Evolutionary conservation across 768 basidiomycete genomes (phyloP).

Genomic region (Russula olivacea): DNA sequence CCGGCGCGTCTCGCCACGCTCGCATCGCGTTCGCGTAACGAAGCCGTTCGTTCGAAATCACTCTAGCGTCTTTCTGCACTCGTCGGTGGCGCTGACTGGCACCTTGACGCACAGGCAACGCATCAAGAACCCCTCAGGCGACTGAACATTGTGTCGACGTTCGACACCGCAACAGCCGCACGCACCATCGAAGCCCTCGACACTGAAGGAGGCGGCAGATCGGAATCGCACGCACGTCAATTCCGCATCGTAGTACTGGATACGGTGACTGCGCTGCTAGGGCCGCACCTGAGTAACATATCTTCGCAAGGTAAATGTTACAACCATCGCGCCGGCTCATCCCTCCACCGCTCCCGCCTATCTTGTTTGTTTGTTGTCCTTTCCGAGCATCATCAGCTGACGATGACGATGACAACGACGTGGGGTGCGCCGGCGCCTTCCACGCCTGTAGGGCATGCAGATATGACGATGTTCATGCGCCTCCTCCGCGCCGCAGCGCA

Average conservation of each 20-base stretch:
- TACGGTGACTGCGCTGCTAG: conserved; percentile 55
- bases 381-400: background rate
- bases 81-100: background rate
- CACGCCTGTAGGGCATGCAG: conserved; percentile 47
- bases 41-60: conserved; percentile 23
- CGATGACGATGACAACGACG: background rate
- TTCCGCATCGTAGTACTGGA: conserved; percentile 56
- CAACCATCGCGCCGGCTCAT: background rate
- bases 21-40: conserved; percentile 24
- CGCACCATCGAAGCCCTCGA: conserved; percentile 16
- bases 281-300: conserved; percentile 54
- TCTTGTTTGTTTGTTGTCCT: too few relatives aligned
- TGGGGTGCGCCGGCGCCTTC: background rate
- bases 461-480: conserved; percentile 67
- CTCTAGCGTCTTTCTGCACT: background rate
- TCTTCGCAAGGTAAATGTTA: conserved; percentile 50
- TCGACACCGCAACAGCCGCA: conserved; percentile 5
- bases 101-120: background rate
- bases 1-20: conserved; percentile 41
- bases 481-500: conserved; percentile 50
- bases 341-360: background rate
- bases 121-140: conserved; percentile 4
- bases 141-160: conserved; percentile 14
- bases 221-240: background rate
- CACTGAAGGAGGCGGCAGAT: background rate